Conservation (phyloP, 78 protist species). For the Dictyostelium firmibasis region DNA sequence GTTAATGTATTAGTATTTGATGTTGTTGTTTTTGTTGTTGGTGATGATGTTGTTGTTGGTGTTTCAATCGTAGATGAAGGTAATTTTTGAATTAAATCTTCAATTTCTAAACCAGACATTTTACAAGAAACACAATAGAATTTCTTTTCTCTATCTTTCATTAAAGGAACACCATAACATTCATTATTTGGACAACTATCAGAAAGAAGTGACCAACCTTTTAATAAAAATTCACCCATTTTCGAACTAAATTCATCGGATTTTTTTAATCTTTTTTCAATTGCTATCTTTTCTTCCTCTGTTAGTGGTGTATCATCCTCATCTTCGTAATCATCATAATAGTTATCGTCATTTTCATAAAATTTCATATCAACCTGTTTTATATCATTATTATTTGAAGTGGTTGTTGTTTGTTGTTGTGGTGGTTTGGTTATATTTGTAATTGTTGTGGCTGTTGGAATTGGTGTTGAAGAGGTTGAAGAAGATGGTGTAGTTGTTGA, state of each 20-base stretch:
- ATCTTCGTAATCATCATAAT: conserved; percentile 50
- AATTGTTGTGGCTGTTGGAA: neutral
- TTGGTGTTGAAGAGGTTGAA: neutral
- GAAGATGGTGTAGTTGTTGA: neutral
- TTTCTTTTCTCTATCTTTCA: conserved; percentile 68
- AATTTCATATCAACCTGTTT: neutral
- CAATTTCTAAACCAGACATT: neutral
- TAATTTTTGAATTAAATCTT: neutral
- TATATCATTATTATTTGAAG: neutral
- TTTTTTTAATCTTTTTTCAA: conserved; percentile 54
- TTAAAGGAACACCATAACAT: conserved; percentile 52
- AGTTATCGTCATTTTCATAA: neutral
- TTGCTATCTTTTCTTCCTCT: conserved; percentile 24
- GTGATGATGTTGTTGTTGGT: neutral
- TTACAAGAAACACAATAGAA: conserved; percentile 62
- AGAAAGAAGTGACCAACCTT: conserved; percentile 54
- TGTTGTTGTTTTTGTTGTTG: neutral
- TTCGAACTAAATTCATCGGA: conserved; percentile 69
- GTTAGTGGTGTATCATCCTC: conserved; percentile 24
- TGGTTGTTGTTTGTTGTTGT: neutral
- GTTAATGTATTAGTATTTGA: neutral
- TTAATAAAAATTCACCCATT: conserved; percentile 46
- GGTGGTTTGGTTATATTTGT: neutral
- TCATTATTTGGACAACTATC: conserved; percentile 69
- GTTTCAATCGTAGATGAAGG: neutral